Percentiles rank a stretch among this genome's conserved stretches.
Evolutionary conservation across 345 rosid species (phyloP).

Genomic region (Populus davidiana): DNA sequence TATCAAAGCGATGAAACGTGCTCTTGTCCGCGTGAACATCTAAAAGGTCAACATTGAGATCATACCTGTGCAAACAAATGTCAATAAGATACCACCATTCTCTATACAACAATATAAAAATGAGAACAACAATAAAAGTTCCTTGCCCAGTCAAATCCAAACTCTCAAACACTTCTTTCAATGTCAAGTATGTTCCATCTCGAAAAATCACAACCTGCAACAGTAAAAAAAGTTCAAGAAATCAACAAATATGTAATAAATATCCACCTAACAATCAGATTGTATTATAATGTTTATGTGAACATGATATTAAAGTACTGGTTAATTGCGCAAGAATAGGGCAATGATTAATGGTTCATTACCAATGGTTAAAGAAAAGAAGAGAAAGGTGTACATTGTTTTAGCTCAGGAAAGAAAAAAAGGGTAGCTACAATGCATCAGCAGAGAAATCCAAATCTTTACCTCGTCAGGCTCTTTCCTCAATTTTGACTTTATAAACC

Average conservation of each 20-base stretch:
- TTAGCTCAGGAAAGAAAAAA: background rate
- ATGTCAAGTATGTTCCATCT: conserved; percentile 94
- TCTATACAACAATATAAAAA: background rate
- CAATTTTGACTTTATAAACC: conserved; percentile 97
- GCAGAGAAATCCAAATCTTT: conserved; percentile 8
- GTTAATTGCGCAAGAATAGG: background rate
- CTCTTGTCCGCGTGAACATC: conserved; percentile 99
- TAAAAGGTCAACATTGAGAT: conserved; percentile 92
- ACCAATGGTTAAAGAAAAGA: background rate
- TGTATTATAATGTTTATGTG: background rate
- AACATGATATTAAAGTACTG: background rate
- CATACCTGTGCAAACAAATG: conserved; percentile 55
- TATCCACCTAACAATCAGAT: conserved; percentile 1
- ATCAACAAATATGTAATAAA: background rate
- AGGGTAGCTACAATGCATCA: background rate
- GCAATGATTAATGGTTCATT: background rate
- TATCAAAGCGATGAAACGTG: conserved; percentile 98
- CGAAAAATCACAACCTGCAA: conserved; percentile 95
- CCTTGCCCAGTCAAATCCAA: conserved; percentile 87
- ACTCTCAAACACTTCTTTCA: conserved; percentile 96
- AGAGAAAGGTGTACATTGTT: background rate
- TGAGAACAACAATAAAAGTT: background rate
- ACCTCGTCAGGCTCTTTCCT: conserved; percentile 99
- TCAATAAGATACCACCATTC: background rate
- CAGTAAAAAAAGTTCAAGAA: background rate